Conservation (phyloP, 2,329 filamentous ascomycete species). For the Diaporthe velutina region DNA sequence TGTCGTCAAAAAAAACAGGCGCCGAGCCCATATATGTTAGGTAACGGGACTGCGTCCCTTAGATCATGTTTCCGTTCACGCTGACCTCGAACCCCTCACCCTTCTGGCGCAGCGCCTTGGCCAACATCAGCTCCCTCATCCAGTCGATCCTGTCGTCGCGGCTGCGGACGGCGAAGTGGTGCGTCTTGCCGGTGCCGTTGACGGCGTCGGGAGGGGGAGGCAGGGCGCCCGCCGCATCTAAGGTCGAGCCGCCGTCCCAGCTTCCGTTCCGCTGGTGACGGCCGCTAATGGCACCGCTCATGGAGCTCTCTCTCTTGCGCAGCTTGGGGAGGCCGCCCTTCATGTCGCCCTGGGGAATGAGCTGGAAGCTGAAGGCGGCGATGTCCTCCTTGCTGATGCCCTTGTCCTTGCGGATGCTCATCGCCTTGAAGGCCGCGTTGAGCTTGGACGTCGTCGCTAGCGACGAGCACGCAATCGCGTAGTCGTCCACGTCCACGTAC, state of each 20-base stretch:
- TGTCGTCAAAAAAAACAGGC: slow-evolving; percentile 29
- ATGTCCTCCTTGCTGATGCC: slow-evolving; percentile 64
- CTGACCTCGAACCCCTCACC: slow-evolving; percentile 85
- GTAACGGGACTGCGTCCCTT: slow-evolving; percentile 39
- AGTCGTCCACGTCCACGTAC: slow-evolving; percentile 90
- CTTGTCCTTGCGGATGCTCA: slow-evolving; percentile 72
- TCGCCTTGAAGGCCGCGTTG: slow-evolving; percentile 86
- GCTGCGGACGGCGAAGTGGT: slow-evolving; percentile 91
- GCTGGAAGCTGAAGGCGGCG: slow-evolving; percentile 85
- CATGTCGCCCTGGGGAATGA: slow-evolving; percentile 75
- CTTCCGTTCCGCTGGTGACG: slow-evolving; percentile 36
- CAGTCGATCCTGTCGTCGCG: slow-evolving; percentile 95
- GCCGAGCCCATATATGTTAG: neutral
- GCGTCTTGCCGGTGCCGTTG: slow-evolving; percentile 82
- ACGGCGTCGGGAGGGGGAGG: slow-evolving; percentile 57
- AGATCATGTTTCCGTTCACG: slow-evolving; percentile 84
- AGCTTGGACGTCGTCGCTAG: slow-evolving; percentile 84
- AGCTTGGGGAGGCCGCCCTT: slow-evolving; percentile 65
- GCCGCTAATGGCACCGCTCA: slow-evolving; percentile 47
- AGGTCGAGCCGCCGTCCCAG: slow-evolving; percentile 38
- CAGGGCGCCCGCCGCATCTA: slow-evolving; percentile 40
- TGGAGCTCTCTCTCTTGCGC: slow-evolving; percentile 65
- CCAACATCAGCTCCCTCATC: slow-evolving; percentile 95
- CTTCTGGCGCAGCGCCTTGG: slow-evolving; percentile 88
- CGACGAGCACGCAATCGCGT: slow-evolving; percentile 86